Evolutionary conservation across 1,139 yeast genomes (phyloP).

Genomic region (Geotrichum aggregatum): DNA sequence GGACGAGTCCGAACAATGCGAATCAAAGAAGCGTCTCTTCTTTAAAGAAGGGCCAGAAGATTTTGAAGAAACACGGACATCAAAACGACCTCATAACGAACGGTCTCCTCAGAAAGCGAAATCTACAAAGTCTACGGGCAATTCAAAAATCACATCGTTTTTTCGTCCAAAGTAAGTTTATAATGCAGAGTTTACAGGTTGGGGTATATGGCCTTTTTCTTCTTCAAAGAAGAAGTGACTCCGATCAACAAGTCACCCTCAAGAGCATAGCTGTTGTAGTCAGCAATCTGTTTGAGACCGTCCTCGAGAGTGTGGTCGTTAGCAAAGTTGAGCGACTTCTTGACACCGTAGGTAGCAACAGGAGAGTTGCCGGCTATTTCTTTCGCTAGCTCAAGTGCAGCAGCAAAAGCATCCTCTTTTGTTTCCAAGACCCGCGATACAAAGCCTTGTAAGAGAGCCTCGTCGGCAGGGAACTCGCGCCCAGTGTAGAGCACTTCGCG

Average conservation of each 20-base stretch:
- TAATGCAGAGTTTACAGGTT: conserved; percentile 29
- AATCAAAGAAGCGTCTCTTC: background rate
- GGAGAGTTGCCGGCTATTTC: conserved; percentile 48
- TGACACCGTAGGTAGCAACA: conserved; percentile 67
- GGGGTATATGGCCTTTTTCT: conserved; percentile 34
- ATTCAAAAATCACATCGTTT: conserved; percentile 7
- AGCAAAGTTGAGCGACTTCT: conserved; percentile 53
- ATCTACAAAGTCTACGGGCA: background rate
- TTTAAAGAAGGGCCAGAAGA: background rate
- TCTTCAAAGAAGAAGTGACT: conserved; percentile 32
- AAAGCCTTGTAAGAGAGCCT: conserved; percentile 55
- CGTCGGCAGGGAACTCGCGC: conserved; percentile 51
- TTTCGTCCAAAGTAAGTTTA: conserved; percentile 5
- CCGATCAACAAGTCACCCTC: conserved; percentile 39
- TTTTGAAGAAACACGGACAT: background rate
- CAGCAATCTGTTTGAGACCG: conserved; percentile 54
- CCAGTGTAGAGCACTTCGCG: conserved; percentile 65
- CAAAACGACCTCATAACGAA: background rate
- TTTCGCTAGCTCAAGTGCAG: conserved; percentile 51
- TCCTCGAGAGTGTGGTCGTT: conserved; percentile 45
- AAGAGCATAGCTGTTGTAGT: conserved; percentile 48
- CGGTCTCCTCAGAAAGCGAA: background rate
- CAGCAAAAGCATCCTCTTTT: conserved; percentile 48
- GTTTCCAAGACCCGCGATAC: conserved; percentile 49
- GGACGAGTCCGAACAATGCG: background rate